Evolutionary conservation across 768 basidiomycete species (phyloP).

Genomic region (Lactarius psammicola): DNA sequence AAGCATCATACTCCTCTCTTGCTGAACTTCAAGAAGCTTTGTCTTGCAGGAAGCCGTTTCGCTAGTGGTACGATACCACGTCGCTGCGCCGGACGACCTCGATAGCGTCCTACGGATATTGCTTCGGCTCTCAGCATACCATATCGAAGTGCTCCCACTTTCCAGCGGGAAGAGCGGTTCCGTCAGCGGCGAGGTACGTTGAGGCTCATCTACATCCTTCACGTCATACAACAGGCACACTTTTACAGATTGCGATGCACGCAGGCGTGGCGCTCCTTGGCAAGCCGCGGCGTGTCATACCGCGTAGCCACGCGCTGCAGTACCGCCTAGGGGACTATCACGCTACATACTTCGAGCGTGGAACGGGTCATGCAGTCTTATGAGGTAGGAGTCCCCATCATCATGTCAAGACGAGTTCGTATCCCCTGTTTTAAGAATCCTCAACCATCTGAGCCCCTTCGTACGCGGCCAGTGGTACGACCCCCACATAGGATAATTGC

Average conservation of each 20-base stretch:
- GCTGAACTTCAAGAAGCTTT: not conserved
- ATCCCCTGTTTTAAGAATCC: not conserved
- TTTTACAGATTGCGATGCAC: constrained; percentile 60
- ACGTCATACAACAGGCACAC: not conserved
- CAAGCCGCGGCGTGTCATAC: constrained; percentile 42
- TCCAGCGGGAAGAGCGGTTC: constrained; percentile 74
- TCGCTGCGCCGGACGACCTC: constrained; percentile 49
- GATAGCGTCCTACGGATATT: constrained; percentile 61
- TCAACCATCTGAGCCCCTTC: not conserved
- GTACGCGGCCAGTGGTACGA: not conserved
- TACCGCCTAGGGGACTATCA: constrained; percentile 68
- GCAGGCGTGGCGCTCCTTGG: constrained; percentile 45
- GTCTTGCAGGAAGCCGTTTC: constrained; percentile 49
- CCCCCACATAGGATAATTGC: not conserved
- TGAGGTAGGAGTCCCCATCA: constrained; percentile 31
- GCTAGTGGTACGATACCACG: constrained; percentile 64
- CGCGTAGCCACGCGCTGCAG: constrained; percentile 59
- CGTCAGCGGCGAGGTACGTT: constrained; percentile 70
- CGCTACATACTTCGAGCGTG: constrained; percentile 68
- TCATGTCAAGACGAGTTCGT: not conserved
- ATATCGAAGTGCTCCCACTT: constrained; percentile 69
- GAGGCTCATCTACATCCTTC: not conserved
- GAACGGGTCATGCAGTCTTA: constrained; percentile 64
- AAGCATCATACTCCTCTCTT: not conserved
- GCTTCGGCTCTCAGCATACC: constrained; percentile 62